Evolutionary conservation across 495 filamentous ascomycete genomes (phyloP).

Genomic region (Daldinia childiae): DNA sequence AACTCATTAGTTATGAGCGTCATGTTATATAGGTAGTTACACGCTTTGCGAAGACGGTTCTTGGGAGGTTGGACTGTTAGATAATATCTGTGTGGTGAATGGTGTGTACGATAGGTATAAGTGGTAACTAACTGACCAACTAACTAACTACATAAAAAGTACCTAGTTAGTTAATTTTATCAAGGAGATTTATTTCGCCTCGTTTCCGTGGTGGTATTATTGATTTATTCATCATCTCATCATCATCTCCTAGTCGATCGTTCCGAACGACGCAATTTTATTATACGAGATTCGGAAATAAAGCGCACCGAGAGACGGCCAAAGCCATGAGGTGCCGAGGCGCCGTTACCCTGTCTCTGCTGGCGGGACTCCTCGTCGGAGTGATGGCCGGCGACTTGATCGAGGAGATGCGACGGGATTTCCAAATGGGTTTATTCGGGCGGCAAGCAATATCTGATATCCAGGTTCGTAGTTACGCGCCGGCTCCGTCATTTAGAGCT

Average conservation of each 20-base stretch:
- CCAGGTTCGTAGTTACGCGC: slow-evolving; percentile 13
- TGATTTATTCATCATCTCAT: background rate
- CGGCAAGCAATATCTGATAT: slow-evolving; percentile 31
- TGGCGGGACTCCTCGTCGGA: slow-evolving; percentile 29
- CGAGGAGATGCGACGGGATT: slow-evolving; percentile 37
- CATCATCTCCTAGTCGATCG: background rate
- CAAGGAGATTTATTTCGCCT: background rate
- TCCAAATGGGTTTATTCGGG: slow-evolving; percentile 35
- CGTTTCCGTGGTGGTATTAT: too few species aligned
- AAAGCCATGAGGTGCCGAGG: slow-evolving; percentile 33
- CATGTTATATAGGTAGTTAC: background rate
- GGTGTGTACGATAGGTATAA: background rate
- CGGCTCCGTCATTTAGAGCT: background rate
- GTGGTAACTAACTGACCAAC: too few species aligned
- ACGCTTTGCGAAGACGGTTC: background rate
- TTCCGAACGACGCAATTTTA: background rate
- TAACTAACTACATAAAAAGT: background rate
- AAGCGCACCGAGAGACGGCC: slow-evolving; percentile 1
- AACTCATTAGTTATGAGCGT: background rate
- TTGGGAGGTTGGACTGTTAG: background rate
- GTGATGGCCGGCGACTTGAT: slow-evolving; percentile 28
- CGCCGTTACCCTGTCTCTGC: slow-evolving; percentile 26
- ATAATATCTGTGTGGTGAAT: too few species aligned
- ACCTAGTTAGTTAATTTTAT: too few species aligned
- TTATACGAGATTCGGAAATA: slow-evolving; percentile 5